Evolutionary conservation across 148 eudicot genomes (phyloP).

Genomic region (Gaultheria prostrata): DNA sequence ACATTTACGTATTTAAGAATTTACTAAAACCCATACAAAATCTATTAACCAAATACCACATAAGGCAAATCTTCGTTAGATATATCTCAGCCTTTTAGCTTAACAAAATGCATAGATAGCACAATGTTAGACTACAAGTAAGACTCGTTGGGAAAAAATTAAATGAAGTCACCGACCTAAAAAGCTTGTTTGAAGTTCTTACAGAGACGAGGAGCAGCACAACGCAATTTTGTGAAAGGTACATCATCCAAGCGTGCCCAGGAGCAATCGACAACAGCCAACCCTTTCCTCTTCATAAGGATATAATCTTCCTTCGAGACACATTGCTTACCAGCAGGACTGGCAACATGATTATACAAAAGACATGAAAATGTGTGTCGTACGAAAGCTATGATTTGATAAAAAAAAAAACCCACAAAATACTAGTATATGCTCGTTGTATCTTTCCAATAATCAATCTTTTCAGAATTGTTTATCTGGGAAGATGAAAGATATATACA

Average conservation of each 20-base stretch:
- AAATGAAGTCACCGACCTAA: neutral
- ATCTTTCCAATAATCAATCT: neutral
- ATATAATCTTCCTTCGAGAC: slow-evolving; percentile 76
- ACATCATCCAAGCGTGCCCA: slow-evolving; percentile 91
- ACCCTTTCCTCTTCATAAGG: slow-evolving; percentile 66
- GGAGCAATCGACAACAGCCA: slow-evolving; percentile 97
- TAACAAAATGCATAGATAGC: neutral
- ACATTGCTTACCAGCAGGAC: slow-evolving; percentile 84
- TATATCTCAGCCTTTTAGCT: neutral
- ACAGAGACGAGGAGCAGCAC: slow-evolving; percentile 82
- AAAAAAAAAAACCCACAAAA: neutral
- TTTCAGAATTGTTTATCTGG: neutral
- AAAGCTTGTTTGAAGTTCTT: slow-evolving; percentile 27
- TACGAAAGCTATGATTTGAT: neutral
- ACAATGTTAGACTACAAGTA: neutral
- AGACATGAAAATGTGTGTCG: neutral
- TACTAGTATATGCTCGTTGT: too few species aligned
- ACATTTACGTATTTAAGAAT: neutral
- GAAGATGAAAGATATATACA: neutral
- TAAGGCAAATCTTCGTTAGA: neutral
- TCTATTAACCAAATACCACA: neutral
- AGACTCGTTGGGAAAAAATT: neutral
- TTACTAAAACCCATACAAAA: neutral
- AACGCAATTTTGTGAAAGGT: slow-evolving; percentile 81
- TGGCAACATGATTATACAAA: slow-evolving; percentile 20